Evolutionary conservation across 2,329 filamentous ascomycete genomes (phyloP).

Genomic region (Ascomycota sp.): DNA sequence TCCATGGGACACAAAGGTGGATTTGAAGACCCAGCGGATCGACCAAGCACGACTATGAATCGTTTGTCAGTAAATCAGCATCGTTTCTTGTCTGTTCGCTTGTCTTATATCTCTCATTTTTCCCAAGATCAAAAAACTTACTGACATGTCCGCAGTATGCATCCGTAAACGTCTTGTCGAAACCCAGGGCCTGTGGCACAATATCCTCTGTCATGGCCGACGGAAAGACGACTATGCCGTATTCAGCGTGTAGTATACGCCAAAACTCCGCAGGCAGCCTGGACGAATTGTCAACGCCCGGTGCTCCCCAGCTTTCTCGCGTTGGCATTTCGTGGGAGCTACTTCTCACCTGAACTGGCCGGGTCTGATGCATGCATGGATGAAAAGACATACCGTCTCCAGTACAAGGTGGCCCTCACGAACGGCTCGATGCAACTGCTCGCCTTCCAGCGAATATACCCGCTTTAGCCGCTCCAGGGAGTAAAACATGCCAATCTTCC

Average conservation of each 20-base stretch:
- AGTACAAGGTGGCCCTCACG: slow-evolving; percentile 14
- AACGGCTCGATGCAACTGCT: slow-evolving; percentile 12
- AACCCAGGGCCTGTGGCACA: slow-evolving; percentile 11
- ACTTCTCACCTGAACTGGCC: slow-evolving; percentile 15
- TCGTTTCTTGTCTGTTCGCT: no score
- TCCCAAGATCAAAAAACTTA: slow-evolving; percentile 4
- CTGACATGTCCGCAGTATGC: slow-evolving; percentile 16
- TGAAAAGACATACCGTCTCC: slow-evolving; percentile 19
- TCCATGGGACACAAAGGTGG: slow-evolving; percentile 18
- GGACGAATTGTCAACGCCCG: no score
- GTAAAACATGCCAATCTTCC: slow-evolving; percentile 16
- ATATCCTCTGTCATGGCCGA: slow-evolving; percentile 17
- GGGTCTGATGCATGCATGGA: slow-evolving; percentile 16
- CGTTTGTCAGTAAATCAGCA: neutral
- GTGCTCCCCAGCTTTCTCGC: no score
- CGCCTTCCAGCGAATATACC: slow-evolving; percentile 12
- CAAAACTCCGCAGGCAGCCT: slow-evolving; percentile 18
- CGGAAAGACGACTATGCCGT: slow-evolving; percentile 20
- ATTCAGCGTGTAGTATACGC: slow-evolving; percentile 16
- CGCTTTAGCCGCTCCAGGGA: slow-evolving; percentile 14
- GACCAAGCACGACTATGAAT: slow-evolving; percentile 15
- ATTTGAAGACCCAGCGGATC: slow-evolving; percentile 6
- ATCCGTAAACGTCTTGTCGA: slow-evolving; percentile 16
- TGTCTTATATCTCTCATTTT: no score
- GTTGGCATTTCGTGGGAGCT: no score